These are phyloP conservation scores for Quercus rubra DNA, from an alignment of 306 rosid species.

Conservation along the genomic window DNA sequence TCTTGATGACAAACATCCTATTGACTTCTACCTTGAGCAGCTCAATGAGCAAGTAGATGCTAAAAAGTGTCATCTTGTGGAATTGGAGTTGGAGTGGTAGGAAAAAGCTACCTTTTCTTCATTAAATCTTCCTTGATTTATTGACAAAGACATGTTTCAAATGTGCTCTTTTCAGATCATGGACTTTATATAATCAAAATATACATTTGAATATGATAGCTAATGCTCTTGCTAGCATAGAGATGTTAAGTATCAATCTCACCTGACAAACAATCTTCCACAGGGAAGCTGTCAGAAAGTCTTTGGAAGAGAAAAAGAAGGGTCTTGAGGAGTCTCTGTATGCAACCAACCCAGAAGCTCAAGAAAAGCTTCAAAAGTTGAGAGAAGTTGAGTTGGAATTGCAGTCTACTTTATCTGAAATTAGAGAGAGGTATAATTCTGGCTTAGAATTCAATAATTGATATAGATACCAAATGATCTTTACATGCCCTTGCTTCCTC, in stretches of 20 bases:
- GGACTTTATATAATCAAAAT: neutral
- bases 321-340: conserved; percentile 58
- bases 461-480: neutral
- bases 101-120: conserved; percentile 13
- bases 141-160: neutral
- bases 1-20: conserved; percentile 42
- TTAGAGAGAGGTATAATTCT: conserved; percentile 26
- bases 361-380: conserved; percentile 54
- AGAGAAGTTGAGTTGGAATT: conserved; percentile 58
- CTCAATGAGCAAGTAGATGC: conserved; percentile 51
- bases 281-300: conserved; percentile 67
- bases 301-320: conserved; percentile 63
- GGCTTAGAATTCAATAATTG: neutral
- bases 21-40: conserved; percentile 55
- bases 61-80: conserved; percentile 41
- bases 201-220: conserved; percentile 1
- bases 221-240: conserved; percentile 11
- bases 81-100: conserved; percentile 60
- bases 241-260: conserved; percentile 12
- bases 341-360: conserved; percentile 48
- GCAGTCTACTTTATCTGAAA: conserved; percentile 40
- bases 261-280: conserved; percentile 9
- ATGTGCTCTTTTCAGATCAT: neutral
- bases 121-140: conserved; percentile 1
- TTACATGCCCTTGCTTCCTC: neutral